phyloP scores from a whole-genome alignment of 495 filamentous ascomycete genomes.

The Rhizodiscina lignyota region DNA sequence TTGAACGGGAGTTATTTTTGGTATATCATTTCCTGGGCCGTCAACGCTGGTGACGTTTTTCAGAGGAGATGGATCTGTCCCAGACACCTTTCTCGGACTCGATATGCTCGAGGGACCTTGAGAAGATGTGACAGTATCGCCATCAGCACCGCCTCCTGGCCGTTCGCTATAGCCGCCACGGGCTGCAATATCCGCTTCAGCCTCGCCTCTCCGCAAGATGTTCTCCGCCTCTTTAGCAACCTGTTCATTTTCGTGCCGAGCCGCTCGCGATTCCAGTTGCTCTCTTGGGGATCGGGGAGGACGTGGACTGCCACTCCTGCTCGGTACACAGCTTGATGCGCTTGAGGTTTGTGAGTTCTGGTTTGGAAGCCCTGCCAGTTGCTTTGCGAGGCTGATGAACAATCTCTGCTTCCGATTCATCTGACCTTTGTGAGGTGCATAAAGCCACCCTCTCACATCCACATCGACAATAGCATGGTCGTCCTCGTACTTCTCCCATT shows the following conservation, averaged over 20 bases:
- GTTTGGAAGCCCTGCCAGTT: conserved; percentile 69
- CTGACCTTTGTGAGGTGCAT: conserved; percentile 68
- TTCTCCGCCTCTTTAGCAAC: conserved; percentile 56
- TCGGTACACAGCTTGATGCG: conserved; percentile 10
- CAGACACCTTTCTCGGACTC: conserved; percentile 1
- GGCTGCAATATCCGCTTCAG: conserved; percentile 51
- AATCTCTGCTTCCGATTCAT: conserved; percentile 77
- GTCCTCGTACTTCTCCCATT: conserved; percentile 56
- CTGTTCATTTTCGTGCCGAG: conserved; percentile 33
- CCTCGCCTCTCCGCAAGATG: conserved; percentile 52
- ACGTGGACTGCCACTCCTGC: conserved; percentile 23
- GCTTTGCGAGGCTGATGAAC: conserved; percentile 64
- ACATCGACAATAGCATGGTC: conserved; percentile 78
- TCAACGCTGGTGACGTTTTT: conserved; percentile 1
- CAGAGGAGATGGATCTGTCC: conserved; percentile 1
- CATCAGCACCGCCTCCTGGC: background rate
- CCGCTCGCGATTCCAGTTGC: conserved; percentile 14
- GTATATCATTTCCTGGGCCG: conserved; percentile 15
- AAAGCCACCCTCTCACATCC: conserved; percentile 90
- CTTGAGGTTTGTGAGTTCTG: conserved; percentile 17
- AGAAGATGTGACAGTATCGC: conserved; percentile 22
- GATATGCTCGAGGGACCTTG: no score
- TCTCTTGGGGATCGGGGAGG: conserved; percentile 1
- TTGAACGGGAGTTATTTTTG: conserved; percentile 19
- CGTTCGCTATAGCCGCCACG: conserved; percentile 42